Evolutionary conservation across 768 basidiomycete species (phyloP), one percentile per base, ranked within the genome.

Genomic region (Leccinum rimulosum): DNA sequence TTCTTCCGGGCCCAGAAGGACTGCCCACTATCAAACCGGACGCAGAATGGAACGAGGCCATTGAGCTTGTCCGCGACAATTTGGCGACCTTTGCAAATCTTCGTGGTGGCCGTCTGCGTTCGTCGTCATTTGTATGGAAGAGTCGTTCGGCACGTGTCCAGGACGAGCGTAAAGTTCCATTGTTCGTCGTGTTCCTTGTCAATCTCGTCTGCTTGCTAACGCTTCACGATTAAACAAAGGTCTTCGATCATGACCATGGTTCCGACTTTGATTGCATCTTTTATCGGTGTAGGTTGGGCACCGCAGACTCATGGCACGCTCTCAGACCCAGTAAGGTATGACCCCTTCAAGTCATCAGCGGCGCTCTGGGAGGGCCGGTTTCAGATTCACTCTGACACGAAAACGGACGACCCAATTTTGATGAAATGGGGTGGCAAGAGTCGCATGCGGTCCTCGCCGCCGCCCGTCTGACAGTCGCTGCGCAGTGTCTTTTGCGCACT

Each of bases 331-430:
- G 84, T 89, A 28, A 79, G 84, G 53, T 76, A 80, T 58, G 89
- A 93, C 71, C 91, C 93, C 15, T 91, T 92, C 33, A 82, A 81
- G 69, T 88, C 91, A 10, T 88, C 91, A 31, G 87, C 91, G 10
- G 91, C 89, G 2, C 78, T 94, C 8, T 92, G 86, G 86, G 85
- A 90, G 70, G 93, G 93, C 61, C 90, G 84, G 73, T 78, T 94
- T 14, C 92, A 93, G 70, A 77, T 96, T 6, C 95, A 97, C 68
- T 93, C 94, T 0, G 91, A 91, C 38, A 95, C 93, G 3, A 78
- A 82, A 50, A 77, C 73, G 33, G 84, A 90, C 59, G 92, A 95
- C 65, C 78, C 77, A 3, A 73, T 76, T 27, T 75, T 73, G 61
- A 61, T 60, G 48, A 70, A 63, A 64, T 75, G 75, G 75, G 66